Percentiles rank a stretch among this genome's conserved stretches.
phyloP scores from a whole-genome alignment of 1,284 basidiomycete species.

The Stygiomarasmius scandens region DNA sequence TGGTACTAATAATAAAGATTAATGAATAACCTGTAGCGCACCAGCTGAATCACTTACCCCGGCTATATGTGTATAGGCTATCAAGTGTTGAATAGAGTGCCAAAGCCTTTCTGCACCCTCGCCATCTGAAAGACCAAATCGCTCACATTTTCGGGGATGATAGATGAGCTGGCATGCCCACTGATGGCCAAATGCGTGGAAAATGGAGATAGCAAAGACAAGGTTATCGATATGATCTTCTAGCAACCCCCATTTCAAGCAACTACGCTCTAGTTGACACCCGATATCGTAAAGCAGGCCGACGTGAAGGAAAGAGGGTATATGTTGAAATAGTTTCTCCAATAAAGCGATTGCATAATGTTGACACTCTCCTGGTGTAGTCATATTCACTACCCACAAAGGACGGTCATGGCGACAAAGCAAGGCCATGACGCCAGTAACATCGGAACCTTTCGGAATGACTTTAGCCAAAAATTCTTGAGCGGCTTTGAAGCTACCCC shows the following conservation, averaged over 20 bases:
- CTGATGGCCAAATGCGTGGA: constrained; percentile 32
- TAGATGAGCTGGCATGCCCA: constrained; percentile 27
- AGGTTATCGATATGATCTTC: constrained; percentile 15
- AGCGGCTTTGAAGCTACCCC: constrained; percentile 31
- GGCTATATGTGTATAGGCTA: constrained; percentile 27
- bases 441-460: constrained; percentile 1
- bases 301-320: constrained; percentile 16
- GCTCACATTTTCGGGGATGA: constrained; percentile 22
- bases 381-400: constrained; percentile 23
- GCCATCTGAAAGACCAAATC: constrained; percentile 26
- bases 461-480: constrained; percentile 24
- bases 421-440: constrained; percentile 4
- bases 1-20: constrained; percentile 20
- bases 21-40: constrained; percentile 17
- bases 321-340: constrained; percentile 16
- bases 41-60: constrained; percentile 25
- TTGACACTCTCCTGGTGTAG: constrained; percentile 22
- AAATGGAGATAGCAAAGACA: constrained; percentile 25
- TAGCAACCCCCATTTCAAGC: constrained; percentile 23
- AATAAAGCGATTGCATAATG: constrained; percentile 21
- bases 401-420: constrained; percentile 14
- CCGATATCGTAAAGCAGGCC: constrained; percentile 27
- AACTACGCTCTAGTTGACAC: constrained; percentile 16
- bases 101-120: constrained; percentile 28
- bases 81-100: constrained; percentile 22